Evolutionary conservation across 83 land plant genomes (phyloP).

Genomic region (Thuja plicata): DNA sequence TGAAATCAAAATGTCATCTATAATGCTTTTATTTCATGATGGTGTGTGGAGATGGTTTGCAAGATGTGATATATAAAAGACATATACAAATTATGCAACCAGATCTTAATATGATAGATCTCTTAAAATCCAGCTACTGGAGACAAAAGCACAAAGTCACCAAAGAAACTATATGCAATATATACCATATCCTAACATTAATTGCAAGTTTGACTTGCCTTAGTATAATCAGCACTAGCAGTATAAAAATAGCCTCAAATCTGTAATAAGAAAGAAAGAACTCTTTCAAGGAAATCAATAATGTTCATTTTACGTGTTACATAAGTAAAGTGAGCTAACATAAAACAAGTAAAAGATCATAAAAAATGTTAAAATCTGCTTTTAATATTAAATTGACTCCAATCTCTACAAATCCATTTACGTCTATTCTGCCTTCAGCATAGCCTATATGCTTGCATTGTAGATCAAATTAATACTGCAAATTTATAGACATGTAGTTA

Average conservation of each 20-base stretch:
- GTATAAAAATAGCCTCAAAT: not conserved
- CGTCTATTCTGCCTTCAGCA: not conserved
- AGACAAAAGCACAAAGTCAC: too few species aligned
- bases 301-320: not conserved
- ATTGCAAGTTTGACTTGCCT: not conserved
- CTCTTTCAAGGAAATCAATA: not conserved
- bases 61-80: too few species aligned
- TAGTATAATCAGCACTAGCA: not conserved
- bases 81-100: too few species aligned
- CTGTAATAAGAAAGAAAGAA: not conserved
- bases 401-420: not conserved
- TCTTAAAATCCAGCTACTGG: too few species aligned
- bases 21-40: too few species aligned
- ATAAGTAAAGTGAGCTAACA: not conserved
- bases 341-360: not conserved
- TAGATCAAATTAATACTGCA: not conserved
- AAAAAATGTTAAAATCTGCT: not conserved
- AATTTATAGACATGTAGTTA: not conserved
- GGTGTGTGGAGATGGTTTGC: too few species aligned
- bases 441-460: not conserved
- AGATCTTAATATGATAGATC: too few species aligned
- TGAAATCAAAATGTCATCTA: too few species aligned
- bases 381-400: not conserved
- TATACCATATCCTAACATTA: not conserved
- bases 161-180: too few species aligned